phyloP scores from a whole-genome alignment of 2,329 filamentous ascomycete genomes.

The Colletotrichum viniferum region DNA sequence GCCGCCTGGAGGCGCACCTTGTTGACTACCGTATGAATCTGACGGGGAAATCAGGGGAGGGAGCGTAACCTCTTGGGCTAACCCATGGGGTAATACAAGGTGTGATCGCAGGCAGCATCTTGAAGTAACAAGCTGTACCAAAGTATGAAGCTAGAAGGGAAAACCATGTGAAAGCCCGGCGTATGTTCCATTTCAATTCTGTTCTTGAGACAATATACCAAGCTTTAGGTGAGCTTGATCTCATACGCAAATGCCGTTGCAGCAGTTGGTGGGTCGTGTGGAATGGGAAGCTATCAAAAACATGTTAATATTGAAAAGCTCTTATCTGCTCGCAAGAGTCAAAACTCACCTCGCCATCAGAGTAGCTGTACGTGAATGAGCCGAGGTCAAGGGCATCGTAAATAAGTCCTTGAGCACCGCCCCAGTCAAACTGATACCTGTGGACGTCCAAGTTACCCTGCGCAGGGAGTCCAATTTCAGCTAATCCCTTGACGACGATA shows the following conservation, averaged over 20 bases:
- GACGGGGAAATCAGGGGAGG: too few species aligned
- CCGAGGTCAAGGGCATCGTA: not conserved
- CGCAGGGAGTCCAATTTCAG: not conserved
- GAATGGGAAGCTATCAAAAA: not conserved
- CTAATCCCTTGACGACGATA: not conserved
- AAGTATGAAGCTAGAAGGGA: not conserved
- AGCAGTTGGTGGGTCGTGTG: not conserved
- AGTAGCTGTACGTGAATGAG: not conserved
- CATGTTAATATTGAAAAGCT: not conserved
- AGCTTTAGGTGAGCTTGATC: not conserved
- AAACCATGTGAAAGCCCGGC: not conserved
- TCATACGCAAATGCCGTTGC: not conserved
- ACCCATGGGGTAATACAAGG: too few species aligned
- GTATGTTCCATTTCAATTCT: rapidly evolving
- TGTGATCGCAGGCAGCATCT: too few species aligned
- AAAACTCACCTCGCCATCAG: rapidly evolving
- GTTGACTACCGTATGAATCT: too few species aligned
- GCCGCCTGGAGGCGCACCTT: too few species aligned
- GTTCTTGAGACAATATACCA: rapidly evolving
- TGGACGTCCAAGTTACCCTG: not conserved
- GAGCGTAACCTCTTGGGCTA: too few species aligned
- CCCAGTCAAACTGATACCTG: not conserved
- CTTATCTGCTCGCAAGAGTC: not conserved
- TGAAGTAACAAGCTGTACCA: not conserved
- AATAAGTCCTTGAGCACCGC: not conserved